Evolutionary conservation across 345 rosid genomes (phyloP), one percentile per base, ranked within the genome.

Genomic region (Aegle marmelos): DNA sequence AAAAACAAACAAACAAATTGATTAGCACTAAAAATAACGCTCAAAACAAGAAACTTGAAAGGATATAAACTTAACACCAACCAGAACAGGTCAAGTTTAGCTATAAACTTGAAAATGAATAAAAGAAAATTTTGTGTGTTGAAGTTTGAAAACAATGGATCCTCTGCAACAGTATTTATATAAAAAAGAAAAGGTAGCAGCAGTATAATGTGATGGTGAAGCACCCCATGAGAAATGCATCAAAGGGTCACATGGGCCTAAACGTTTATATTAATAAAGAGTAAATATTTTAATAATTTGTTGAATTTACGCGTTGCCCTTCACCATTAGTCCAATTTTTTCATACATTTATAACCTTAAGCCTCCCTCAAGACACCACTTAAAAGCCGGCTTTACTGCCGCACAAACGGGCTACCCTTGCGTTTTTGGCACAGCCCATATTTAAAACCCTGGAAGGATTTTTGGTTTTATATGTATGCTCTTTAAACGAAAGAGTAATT

Each of bases 181-280:
- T 76, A 76, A 72, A 67, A 19, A 60, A 73, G 60, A 76, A 78
- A 65, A 71, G n/a, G 34, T 4, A 6, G 57, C 1, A 53, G 2
- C 60, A 36, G 30, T 28, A 64, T 77, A 86, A 88, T 83, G 81
- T 80, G 87, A 76, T 83, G 45, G 61, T 45, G 79, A 82, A 82
- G 93, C 87, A 86, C 65, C 71, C 83, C 87, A 84, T 74, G 88
- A 81, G 90, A 90, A 90, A 78, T 83, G 88, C 91, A 83, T 72
- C 81, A 75, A 45, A 86, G 81, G 86, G 68, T 95, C 97, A 95
- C 98, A 92, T 93, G 98, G 97, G 97, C 78, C 75, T 54, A 84
- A 90, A 87, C 95, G 89, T 80, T 87, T 83, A 82, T 73, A 79
- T 65, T 74, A 83, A 78, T 87, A 82, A 87, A 91, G 84, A 63